A percentile compares a stretch with the other conserved stretches of the same genome.
Evolutionary conservation across 345 rosid genomes (phyloP).

Genomic region (Excoecaria cochinchinensis): DNA sequence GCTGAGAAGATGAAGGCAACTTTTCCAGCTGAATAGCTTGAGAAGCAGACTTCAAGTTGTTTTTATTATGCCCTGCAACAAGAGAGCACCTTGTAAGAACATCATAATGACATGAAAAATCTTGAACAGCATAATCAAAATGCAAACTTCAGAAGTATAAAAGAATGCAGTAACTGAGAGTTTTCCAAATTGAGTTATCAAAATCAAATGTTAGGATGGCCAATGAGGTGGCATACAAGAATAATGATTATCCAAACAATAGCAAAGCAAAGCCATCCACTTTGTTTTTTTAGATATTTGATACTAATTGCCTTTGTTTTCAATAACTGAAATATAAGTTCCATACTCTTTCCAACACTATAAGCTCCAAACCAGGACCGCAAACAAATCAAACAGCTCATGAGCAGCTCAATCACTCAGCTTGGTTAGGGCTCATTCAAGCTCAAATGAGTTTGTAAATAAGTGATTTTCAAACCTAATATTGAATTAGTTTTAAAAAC

Average conservation of each 20-base stretch:
- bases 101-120: slow-evolving; percentile 20
- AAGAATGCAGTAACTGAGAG: background rate
- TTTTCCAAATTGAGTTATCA: background rate
- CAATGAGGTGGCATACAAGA: background rate
- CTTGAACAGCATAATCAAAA: slow-evolving; percentile 3
- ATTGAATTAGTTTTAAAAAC: background rate
- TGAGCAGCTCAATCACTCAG: background rate
- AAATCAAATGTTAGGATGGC: background rate
- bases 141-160: background rate
- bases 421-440: background rate
- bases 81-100: slow-evolving; percentile 23
- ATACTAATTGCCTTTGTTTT: background rate
- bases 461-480: background rate
- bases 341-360: background rate
- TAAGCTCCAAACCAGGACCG: background rate
- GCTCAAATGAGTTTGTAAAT: background rate
- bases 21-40: slow-evolving; percentile 41
- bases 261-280: background rate
- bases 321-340: background rate
- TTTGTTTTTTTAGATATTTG: background rate
- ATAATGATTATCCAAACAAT: background rate
- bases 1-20: slow-evolving; percentile 45
- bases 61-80: slow-evolving; percentile 52
- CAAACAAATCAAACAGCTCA: background rate
- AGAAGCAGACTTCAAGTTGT: slow-evolving; percentile 41